Base-by-base conservation (phyloP, 495 filamentous ascomycete species). In the Pseudoneurospora amorphoporcata region DNA sequence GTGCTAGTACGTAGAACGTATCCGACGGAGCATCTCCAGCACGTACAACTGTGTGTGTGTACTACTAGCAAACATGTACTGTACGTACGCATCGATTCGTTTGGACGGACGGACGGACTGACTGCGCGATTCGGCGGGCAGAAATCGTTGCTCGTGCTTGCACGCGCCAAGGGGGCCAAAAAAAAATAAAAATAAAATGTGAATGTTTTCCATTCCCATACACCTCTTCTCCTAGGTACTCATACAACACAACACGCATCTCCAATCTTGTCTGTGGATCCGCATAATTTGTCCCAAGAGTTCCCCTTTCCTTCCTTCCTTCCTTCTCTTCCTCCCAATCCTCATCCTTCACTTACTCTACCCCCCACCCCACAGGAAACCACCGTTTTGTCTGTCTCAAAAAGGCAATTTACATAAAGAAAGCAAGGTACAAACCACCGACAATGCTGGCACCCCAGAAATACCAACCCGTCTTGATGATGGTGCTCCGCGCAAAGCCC, bases 391-490 rank as follows among this genome's bases (percentile, higher is more conserved):
- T 43, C 41, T 7, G 23, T 23, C 3, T 37, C 35, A 37, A 37
- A 37, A 37, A 1, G 14, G 35, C 2, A 68, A 17, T 69, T 77
- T 74, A 85, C 69, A 84, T 70, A 58, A 84, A 79, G 72, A 83
- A 80, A 37, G 80, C 90, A 81, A 95, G 84, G 68, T 77, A 84
- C 69, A 90, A 71, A 65, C 91, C 88, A 72, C 86, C 87, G 7
- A 91, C 83, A 3, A 89, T 76, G 74, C 88, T 92, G 74, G 90
- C 78, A 10, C 88, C 93, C 75, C 96, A 86, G 32, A 94, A 88
- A 41, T 86, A 81, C 88, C 90, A 95, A 71, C 94, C 95, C 3
- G 87, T 89, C 82, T 86, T 86, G 74, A 91, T 87, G 72, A 98
- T 92, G 74, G 85, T 82, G 77, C 86, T 84, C 81, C 94, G 92